phyloP scores from a whole-genome alignment of 2,329 filamentous ascomycete genomes.

The Colletotrichum aenigma region DNA sequence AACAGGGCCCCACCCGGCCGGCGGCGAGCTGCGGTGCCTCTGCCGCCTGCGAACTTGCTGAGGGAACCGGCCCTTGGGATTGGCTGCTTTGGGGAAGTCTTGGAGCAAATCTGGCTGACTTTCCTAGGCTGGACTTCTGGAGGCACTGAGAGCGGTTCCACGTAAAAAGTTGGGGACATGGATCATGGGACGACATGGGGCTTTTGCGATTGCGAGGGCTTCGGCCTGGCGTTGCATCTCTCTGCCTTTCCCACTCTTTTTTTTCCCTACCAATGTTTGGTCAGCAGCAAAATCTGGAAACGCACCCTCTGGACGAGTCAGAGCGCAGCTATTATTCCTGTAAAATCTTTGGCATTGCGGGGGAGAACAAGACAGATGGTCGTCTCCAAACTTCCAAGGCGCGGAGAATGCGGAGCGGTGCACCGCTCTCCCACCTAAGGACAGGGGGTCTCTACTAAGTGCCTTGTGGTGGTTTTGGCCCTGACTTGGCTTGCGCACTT shows the following conservation, averaged over 20 bases:
- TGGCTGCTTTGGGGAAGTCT: not conserved
- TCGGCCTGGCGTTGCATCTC: not conserved
- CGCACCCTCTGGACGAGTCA: constrained; percentile 2
- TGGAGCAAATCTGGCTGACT: not conserved
- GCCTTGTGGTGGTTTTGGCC: not conserved
- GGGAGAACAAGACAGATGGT: not conserved
- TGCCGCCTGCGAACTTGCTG: not conserved
- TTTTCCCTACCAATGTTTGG: not conserved
- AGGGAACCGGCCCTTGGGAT: not conserved
- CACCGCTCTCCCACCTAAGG: not conserved
- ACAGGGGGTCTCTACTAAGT: not conserved
- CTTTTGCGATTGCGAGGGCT: not conserved
- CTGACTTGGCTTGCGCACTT: constrained; percentile 12
- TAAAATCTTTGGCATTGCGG: not conserved
- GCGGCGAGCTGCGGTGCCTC: constrained; percentile 1
- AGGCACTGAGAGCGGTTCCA: not conserved
- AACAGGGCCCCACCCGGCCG: not conserved
- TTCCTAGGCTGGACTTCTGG: not conserved
- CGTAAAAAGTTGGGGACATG: not conserved
- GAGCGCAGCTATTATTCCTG: not conserved
- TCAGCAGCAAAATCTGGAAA: not conserved
- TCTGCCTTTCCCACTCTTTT: not conserved
- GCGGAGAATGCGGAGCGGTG: constrained; percentile 14
- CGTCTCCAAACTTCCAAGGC: constrained; percentile 8
- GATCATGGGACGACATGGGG: not conserved